Base-by-base conservation (phyloP, 2,329 filamentous ascomycete genomes). In the Monilinia polystroma region DNA sequence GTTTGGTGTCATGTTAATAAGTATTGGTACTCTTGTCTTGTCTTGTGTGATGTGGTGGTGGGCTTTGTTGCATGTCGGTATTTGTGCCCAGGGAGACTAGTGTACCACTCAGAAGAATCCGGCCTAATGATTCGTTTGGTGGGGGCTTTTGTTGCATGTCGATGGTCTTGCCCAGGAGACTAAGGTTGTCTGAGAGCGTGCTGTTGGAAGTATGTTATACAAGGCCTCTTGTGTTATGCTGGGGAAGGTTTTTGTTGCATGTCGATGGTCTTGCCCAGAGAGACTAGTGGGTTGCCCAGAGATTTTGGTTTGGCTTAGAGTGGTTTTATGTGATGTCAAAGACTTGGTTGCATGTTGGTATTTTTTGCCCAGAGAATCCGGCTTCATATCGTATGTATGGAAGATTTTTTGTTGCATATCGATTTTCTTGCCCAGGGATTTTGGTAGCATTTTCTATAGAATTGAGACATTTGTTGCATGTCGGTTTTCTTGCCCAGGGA, bases 11-110 rank as follows among this genome's bases (percentile, higher is more conserved):
- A 35, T 35, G 32, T 35, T 35, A 23, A 23, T 35, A 35, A 35
- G 32, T 35, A 7, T 35, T 35, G 32, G 32, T 35, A 35, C 32
- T 35, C 32, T 35, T 6, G 32, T 35, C 3, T 8, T 35, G 5
- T 35, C 32, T 66, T 85, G 87, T 76, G 87, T 82, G 11, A 11
- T 4, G 41, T 43, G 41, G 41, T 43, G 41, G 3, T 43, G 41
- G 8, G 41, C 12, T 43, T 43, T 43, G 41, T 43, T 47, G 45
- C 45, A 47, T 10, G 45, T 47, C 45, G 16, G 5, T n/a, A n/a
- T 47, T 47, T 47, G 1, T 47, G 45, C n/a, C 47, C 47, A 51
- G 47, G 16, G 11, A 41, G 38, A 12, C 38, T 41, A 14, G 38
- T 41, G 38, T 4, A 4, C n/a, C 8, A n/a, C n/a, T 20, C n/a